Evolutionary conservation across 805 yeast genomes (phyloP).

Genomic region (Wickerhamomyces hampshirensis): DNA sequence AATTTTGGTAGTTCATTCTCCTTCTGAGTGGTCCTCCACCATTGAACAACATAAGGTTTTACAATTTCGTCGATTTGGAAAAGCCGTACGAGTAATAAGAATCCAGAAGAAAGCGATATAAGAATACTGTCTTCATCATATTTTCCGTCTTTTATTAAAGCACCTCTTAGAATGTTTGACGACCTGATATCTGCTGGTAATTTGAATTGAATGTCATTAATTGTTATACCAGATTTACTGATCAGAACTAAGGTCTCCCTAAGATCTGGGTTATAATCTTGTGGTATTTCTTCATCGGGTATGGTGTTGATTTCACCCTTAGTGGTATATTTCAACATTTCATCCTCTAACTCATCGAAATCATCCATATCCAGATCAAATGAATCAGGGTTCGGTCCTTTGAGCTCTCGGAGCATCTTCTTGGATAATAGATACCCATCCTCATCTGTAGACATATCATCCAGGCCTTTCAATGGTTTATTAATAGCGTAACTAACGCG

Average conservation of each 20-base stretch:
- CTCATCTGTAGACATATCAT: background rate
- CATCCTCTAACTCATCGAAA: conserved; percentile 18
- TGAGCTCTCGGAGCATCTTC: conserved; percentile 20
- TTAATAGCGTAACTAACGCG: conserved; percentile 22
- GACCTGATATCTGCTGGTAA: conserved; percentile 16
- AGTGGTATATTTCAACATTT: conserved; percentile 15
- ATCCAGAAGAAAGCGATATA: conserved; percentile 35
- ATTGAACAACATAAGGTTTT: conserved; percentile 42
- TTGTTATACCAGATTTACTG: conserved; percentile 12
- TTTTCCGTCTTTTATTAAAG: conserved; percentile 3
- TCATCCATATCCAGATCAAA: conserved; percentile 18
- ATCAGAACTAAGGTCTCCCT: conserved; percentile 13
- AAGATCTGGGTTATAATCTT: conserved; percentile 10
- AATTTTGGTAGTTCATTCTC: conserved; percentile 15
- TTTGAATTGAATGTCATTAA: conserved; percentile 9
- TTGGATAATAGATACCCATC: conserved; percentile 28
- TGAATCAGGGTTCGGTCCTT: conserved; percentile 21
- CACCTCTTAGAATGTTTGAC: conserved; percentile 14
- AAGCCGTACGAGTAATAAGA: conserved; percentile 34
- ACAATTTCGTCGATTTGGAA: conserved; percentile 19
- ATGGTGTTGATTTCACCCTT: conserved; percentile 1
- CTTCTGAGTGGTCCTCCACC: conserved; percentile 36
- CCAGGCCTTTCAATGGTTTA: conserved; percentile 19
- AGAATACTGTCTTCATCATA: conserved; percentile 34
- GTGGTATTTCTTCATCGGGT: conserved; percentile 1